Base-by-base conservation (phyloP, 169 alveolate species). In the Babesia ovata region DNA sequence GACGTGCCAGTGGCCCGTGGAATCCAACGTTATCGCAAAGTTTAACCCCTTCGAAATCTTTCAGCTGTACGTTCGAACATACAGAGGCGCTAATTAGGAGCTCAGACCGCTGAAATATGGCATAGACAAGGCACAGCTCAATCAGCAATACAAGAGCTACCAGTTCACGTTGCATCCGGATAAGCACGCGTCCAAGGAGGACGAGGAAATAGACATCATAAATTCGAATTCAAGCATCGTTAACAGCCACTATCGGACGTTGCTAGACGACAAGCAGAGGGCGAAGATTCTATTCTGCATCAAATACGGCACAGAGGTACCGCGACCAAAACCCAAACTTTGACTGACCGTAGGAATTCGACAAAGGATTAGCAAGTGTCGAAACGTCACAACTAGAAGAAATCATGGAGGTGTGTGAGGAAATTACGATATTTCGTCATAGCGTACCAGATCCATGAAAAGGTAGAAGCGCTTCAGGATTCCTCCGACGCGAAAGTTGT, bases 131-230 rank as follows among this genome's bases (percentile, higher is more conserved):
- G 53, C 67, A 10, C 57, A 28, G 72, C 56, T 72, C 39, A 82
- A 46, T 58, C 22, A 56, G 73, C 65, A 39, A 48, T 71, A 73
- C 60, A 63, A 48, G 57, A 17, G 29, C 33, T 82, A 74, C 73
- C 89, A 82, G 56, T 63, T 63, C 52, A 22, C 52, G 17, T 21
- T 82, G 39, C 89, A 82, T 26, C 89, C 89, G 48, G 89, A 82
- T 29, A 58, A 26, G 53, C 78, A 82, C 59, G 62, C 73, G 4
- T 16, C 53, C 22, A 61, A 56, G 33, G 22, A n/a, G 16, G 33
- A 46, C 19, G 75, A 82, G 19, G 89, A 82, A 48, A 67, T 82
- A 11, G 54, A 57, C 6, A 33, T 82, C 16, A 82, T 82, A 52
- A 82, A 50, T 22, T 21, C 52, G 17, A 82, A 73, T 57, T 49